Base-by-base conservation (phyloP, 2,329 filamentous ascomycete genomes). In the Epichloe gansuensis region DNA sequence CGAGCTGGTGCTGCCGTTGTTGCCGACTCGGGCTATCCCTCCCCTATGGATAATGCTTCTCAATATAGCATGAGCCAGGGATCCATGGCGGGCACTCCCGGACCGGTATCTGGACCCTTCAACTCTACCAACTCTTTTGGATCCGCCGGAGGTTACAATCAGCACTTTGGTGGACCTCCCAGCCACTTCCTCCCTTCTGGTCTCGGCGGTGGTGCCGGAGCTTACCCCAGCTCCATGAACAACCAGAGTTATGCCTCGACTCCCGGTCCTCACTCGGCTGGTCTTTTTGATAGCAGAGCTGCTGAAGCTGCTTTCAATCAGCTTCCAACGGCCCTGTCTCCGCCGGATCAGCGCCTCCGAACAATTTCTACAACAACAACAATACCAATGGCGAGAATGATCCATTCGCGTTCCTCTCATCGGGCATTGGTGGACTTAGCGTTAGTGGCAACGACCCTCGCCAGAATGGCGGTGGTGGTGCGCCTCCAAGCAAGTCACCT, bases 241-340 rank as follows among this genome's bases (percentile, higher is more conserved):
- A 88, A 85, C 39, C 86, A 90, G 62, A 66, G 65, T 45, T 95
- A 84, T 57, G 83, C 83, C 54, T 85, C 86, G 44, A 83, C 83
- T 52, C 86, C 84, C 41, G 82, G 84, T 50, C 85, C 89, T 60
- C 89, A 93, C 69, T 86, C 87, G 25, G 86, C 86, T 43, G 87
- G 89, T 12, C 86, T 86, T 5, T 97, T 98, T 64, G 91, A 95
- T 65, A 94, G 90, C 74, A 88, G 91, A 57, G 87, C 89, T 57
- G 89, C 91, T 15, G 91, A 97, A 72, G 90, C 90, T 55, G 91
- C 93, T 28, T 98, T 98, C 88, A 88, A 65, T 88, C 87, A 42
- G 90, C 88, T 41, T 85, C 85, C 61, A 91, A 93, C 60, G 88
- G 87, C 52, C 85, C 85, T 21, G 83, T 84, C 15, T 88, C 86